Percentiles rank a stretch among this genome's conserved stretches.
Conservation (phyloP, 2,329 filamentous ascomycete species). For the Pyricularia grisea region DNA sequence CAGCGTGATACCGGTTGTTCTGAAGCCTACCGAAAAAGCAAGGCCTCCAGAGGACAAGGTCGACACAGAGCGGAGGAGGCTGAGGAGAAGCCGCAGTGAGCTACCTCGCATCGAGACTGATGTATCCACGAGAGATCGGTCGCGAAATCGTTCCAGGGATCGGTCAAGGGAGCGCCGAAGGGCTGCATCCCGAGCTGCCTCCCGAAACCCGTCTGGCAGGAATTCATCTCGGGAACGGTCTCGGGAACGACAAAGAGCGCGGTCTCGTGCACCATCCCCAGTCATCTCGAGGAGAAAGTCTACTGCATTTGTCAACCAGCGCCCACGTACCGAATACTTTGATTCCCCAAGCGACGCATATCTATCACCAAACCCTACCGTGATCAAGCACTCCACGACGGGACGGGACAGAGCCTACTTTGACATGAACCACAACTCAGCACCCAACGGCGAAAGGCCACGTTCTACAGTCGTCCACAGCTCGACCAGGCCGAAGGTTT, state of each 20-base stretch:
- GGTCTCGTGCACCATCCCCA: constrained; percentile 10
- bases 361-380: constrained; percentile 26
- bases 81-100: constrained; percentile 14
- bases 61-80: not conserved
- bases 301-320: constrained; percentile 17
- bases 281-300: constrained; percentile 22
- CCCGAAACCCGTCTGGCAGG: not conserved
- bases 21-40: constrained; percentile 17
- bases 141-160: not conserved
- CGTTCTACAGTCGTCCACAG: constrained; percentile 7
- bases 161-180: not conserved
- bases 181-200: constrained; percentile 10
- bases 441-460: not conserved
- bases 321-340: constrained; percentile 18
- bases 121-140: constrained; percentile 10
- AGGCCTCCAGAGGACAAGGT: not conserved
- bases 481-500: constrained; percentile 8
- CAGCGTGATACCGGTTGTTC: constrained; percentile 8
- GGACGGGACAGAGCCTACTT: constrained; percentile 34
- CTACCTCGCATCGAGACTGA: constrained; percentile 36
- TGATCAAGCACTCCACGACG: constrained; percentile 28
- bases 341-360: constrained; percentile 22
- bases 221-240: not conserved
- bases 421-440: constrained; percentile 12
- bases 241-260: not conserved